These are phyloP conservation scores for Closterium sp. DNA, from an alignment of 139 green algal genomes.

Conservation along the genomic window DNA sequence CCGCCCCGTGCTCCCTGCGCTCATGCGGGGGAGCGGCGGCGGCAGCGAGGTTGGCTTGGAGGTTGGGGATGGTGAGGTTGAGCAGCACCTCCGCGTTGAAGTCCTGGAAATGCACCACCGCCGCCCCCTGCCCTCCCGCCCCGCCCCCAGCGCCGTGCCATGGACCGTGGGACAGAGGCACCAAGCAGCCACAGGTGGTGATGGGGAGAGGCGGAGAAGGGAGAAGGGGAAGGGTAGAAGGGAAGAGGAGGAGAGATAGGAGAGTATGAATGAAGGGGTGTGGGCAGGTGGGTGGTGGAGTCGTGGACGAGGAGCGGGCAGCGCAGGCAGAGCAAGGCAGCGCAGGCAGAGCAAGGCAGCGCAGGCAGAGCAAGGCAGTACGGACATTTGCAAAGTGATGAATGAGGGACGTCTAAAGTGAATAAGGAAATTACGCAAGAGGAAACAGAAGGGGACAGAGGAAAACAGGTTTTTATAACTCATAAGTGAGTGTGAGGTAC, in stretches of 20 bases:
- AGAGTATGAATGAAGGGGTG: not conserved
- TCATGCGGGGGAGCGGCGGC: not conserved
- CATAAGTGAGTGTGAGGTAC: too few relatives aligned
- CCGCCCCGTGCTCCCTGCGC: not conserved
- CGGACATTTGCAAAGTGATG: too few relatives aligned
- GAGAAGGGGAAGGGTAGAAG: not conserved
- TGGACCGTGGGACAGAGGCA: not conserved
- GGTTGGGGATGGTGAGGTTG: conserved; percentile 48
- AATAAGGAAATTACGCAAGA: too few relatives aligned
- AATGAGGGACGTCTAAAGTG: too few relatives aligned
- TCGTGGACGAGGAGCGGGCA: too few relatives aligned
- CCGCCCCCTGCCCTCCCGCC: conserved; percentile 39
- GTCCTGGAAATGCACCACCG: conserved; percentile 46
- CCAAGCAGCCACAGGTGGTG: not conserved
- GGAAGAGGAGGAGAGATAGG: too few relatives aligned
- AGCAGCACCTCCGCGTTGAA: conserved; percentile 50
- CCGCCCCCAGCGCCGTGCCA: not conserved
- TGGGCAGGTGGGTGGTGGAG: not conserved
- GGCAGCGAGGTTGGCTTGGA: conserved; percentile 23
- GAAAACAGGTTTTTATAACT: too few relatives aligned
- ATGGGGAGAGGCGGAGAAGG: not conserved
- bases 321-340: too few relatives aligned
- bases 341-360: too few relatives aligned
- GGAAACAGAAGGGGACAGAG: too few relatives aligned
- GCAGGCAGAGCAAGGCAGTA: not conserved